Conservation (phyloP, 768 basidiomycete species). For the Pseudohyphozyma bogoriensis region DNA sequence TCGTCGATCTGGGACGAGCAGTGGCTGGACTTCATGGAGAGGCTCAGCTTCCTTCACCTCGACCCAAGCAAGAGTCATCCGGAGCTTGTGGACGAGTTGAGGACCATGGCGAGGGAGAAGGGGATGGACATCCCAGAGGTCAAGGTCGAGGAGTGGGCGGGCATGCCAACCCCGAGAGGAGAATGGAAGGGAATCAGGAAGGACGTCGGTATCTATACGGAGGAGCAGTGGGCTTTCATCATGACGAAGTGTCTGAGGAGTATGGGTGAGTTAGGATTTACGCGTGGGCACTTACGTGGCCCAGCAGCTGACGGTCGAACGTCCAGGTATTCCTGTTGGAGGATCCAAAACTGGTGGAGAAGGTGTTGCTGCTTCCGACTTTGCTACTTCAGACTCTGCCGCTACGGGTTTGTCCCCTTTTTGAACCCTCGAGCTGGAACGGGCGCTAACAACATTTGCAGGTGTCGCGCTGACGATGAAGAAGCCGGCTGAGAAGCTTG, state of each 20-base stretch:
- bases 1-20: conserved; percentile 82
- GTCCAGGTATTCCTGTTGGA: conserved; percentile 38
- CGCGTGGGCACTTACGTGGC: no score
- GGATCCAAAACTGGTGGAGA: conserved; percentile 30
- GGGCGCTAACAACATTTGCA: no score
- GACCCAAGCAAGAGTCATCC: conserved; percentile 70
- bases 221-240: conserved; percentile 70
- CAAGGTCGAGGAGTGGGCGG: conserved; percentile 39
- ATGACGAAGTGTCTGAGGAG: conserved; percentile 69
- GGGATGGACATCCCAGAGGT: conserved; percentile 24
- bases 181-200: conserved; percentile 52
- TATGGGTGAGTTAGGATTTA: conserved; percentile 23
- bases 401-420: no score
- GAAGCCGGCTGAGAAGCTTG: conserved; percentile 42
- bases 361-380: conserved; percentile 27
- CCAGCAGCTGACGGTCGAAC: background rate
- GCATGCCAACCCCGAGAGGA: no score
- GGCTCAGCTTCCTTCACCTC: conserved; percentile 67
- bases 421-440: no score
- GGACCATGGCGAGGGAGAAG: conserved; percentile 20
- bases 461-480: conserved; percentile 56
- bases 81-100: conserved; percentile 47
- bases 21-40: conserved; percentile 72
- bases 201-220: conserved; percentile 74
- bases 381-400: conserved; percentile 49